phyloP scores from a whole-genome alignment of 1,284 basidiomycete genomes.

The Pseudozyma thailandica region DNA sequence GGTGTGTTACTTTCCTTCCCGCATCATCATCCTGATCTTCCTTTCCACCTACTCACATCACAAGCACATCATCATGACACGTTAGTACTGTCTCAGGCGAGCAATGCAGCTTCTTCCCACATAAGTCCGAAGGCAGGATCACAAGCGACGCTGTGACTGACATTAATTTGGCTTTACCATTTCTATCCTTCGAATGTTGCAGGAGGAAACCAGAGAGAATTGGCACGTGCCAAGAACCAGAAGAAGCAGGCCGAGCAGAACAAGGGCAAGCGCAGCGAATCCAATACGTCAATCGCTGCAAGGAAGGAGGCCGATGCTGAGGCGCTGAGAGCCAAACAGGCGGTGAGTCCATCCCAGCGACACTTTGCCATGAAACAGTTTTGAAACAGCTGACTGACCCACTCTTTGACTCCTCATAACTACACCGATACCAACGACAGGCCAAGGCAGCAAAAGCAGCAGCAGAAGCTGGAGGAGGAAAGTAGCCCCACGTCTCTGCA shows the following conservation, averaged over 20 bases:
- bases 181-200: not conserved
- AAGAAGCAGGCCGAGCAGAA: constrained; percentile 63
- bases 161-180: not conserved
- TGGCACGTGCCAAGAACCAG: constrained; percentile 64
- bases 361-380: too few relatives aligned
- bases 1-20: not conserved
- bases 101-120: too few relatives aligned
- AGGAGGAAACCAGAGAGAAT: constrained; percentile 66
- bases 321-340: constrained; percentile 61
- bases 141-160: not conserved
- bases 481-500: constrained; percentile 9
- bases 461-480: constrained; percentile 26
- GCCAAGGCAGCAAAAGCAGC: constrained; percentile 45
- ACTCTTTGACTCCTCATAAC: too few relatives aligned
- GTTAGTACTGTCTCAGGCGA: too few relatives aligned
- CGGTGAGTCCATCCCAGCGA: constrained; percentile 43
- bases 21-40: not conserved
- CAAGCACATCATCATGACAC: not conserved
- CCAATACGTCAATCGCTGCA: constrained; percentile 53
- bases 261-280: constrained; percentile 59
- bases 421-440: constrained; percentile 9
- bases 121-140: not conserved
- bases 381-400: not conserved
- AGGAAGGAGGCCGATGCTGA: constrained; percentile 62
- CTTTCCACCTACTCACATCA: not conserved